Conservation (phyloP, 2,329 filamentous ascomycete genomes). For the Gnomoniopsis sp. region DNA sequence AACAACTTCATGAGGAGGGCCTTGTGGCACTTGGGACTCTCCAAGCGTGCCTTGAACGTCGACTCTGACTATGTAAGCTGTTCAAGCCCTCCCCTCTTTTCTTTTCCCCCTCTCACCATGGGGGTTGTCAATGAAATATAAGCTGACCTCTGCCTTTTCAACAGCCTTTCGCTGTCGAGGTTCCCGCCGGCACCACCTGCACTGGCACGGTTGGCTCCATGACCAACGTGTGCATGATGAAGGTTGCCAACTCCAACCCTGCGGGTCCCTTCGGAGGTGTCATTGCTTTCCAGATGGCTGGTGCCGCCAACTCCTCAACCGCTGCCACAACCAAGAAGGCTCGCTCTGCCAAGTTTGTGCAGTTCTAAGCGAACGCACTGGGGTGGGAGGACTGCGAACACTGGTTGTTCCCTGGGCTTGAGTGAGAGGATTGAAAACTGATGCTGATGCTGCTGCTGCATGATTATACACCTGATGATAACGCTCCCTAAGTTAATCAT, state of each 20-base stretch:
- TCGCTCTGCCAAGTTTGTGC: too few relatives aligned
- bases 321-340: neutral
- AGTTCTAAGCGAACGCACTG: too few relatives aligned
- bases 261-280: slow-evolving; percentile 20
- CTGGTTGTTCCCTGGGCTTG: too few relatives aligned
- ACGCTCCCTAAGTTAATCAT: too few relatives aligned
- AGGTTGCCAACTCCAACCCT: slow-evolving; percentile 21
- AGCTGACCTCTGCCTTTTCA: neutral
- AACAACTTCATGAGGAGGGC: slow-evolving; percentile 7
- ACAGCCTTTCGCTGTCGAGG: slow-evolving; percentile 16
- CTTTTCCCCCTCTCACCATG: too few relatives aligned
- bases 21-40: slow-evolving; percentile 14
- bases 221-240: slow-evolving; percentile 20
- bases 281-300: slow-evolving; percentile 21
- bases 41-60: slow-evolving; percentile 19
- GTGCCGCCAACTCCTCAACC: neutral
- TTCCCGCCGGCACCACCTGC: slow-evolving; percentile 21
- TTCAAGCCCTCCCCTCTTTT: too few relatives aligned
- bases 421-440: too few relatives aligned
- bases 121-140: too few relatives aligned
- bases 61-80: slow-evolving; percentile 11
- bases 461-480: too few relatives aligned
- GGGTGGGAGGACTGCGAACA: too few relatives aligned
- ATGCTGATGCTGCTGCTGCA: too few relatives aligned
- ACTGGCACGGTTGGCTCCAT: slow-evolving; percentile 12